A percentile compares a stretch with the other conserved stretches of the same genome.
Evolutionary conservation across 139 green algal species (phyloP).

Genomic region (Auxenochlorella pyrenoidosa): DNA sequence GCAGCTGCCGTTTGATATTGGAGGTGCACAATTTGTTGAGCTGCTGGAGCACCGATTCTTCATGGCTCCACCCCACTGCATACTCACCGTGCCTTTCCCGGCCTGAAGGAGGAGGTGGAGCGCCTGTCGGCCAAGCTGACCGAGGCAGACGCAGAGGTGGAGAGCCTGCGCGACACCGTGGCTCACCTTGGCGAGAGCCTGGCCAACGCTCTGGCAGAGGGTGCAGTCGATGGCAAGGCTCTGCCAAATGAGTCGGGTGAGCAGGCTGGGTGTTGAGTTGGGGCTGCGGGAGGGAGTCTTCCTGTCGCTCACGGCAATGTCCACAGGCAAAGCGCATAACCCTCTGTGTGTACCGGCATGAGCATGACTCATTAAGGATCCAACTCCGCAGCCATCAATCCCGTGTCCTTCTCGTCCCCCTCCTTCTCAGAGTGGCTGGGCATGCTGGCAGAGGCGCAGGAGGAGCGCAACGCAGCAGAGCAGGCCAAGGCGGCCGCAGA

Average conservation of each 20-base stretch:
- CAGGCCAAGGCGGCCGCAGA: slow-evolving; percentile 2
- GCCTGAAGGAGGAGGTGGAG: background rate
- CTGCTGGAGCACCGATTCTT: too few relatives aligned
- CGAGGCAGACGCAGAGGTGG: background rate
- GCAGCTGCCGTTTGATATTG: too few relatives aligned
- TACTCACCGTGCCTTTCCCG: background rate
- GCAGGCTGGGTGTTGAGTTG: background rate
- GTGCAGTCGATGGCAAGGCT: background rate
- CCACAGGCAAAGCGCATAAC: too few relatives aligned
- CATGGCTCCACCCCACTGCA: background rate
- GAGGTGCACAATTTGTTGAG: too few relatives aligned
- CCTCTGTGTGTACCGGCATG: too few relatives aligned
- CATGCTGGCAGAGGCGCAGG: background rate
- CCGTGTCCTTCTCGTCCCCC: too few relatives aligned
- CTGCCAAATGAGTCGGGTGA: background rate
- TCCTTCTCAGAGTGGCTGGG: background rate
- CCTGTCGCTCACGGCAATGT: too few relatives aligned
- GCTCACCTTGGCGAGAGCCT: slow-evolving; percentile 25
- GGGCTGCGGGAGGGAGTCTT: too few relatives aligned
- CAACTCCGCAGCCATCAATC: too few relatives aligned
- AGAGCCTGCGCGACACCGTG: slow-evolving; percentile 28
- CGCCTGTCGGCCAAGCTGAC: background rate
- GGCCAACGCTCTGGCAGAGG: background rate
- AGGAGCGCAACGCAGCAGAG: background rate
- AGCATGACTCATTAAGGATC: too few relatives aligned